Conservation (phyloP, 768 basidiomycete genomes). For the Psilocybe cubensis region DNA sequence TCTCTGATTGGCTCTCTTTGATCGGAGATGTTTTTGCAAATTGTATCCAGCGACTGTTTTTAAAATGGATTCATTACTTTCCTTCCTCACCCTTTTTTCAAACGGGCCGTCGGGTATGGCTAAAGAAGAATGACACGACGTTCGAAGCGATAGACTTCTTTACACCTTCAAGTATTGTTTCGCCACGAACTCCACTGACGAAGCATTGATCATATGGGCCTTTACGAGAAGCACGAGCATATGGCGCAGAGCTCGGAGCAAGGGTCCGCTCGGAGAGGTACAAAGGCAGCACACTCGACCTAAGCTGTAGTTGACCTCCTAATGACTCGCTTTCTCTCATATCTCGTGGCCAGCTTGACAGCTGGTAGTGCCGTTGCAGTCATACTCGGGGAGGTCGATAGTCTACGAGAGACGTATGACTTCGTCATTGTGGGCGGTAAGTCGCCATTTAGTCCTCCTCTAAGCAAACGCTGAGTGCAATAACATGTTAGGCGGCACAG, state of each 20-base stretch:
- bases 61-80: no score
- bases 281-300: neutral
- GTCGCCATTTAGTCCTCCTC: neutral
- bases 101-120: no score
- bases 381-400: neutral
- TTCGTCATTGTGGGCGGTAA: slow-evolving; percentile 29
- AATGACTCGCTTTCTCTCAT: neutral
- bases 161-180: neutral
- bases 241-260: neutral
- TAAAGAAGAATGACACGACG: no score
- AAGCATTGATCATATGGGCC: neutral
- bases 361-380: neutral
- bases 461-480: neutral
- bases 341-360: neutral
- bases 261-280: neutral
- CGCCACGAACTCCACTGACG: neutral
- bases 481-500: slow-evolving; percentile 46
- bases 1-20: no score
- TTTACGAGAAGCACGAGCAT: neutral
- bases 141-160: neutral
- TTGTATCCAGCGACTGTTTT: no score
- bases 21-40: no score
- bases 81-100: no score
- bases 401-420: slow-evolving; percentile 13
- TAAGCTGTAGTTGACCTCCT: neutral